phyloP scores from a whole-genome alignment of 345 rosid species.

The Garcia nutans region DNA sequence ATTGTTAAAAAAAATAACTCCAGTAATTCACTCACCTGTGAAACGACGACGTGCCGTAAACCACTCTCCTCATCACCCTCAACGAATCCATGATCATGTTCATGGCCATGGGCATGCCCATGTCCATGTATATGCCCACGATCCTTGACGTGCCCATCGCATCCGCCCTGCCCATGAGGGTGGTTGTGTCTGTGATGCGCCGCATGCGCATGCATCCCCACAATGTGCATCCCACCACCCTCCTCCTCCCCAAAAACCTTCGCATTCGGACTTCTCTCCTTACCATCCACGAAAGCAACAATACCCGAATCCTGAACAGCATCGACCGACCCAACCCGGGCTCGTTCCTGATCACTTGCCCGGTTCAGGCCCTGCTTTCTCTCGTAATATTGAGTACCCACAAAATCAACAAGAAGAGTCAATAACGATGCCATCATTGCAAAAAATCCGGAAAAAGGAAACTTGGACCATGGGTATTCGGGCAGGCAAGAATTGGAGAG shows the following conservation, averaged over 20 bases:
- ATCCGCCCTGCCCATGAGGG: conserved; percentile 53
- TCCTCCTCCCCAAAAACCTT: conserved; percentile 88
- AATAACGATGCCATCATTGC: conserved; percentile 78
- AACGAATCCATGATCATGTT: conserved; percentile 33
- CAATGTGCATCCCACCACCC: conserved; percentile 79
- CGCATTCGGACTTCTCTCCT: conserved; percentile 21
- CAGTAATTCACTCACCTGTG: conserved; percentile 52
- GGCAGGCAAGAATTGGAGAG: conserved; percentile 68
- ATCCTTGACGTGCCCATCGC: conserved; percentile 43
- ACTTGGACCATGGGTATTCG: conserved; percentile 67
- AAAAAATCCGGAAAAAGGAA: conserved; percentile 81
- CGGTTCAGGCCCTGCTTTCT: conserved; percentile 61
- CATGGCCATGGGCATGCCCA: conserved; percentile 8
- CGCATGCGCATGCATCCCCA: conserved; percentile 86
- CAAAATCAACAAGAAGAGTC: conserved; percentile 77
- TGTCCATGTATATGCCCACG: conserved; percentile 12
- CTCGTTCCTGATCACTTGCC: conserved; percentile 36
- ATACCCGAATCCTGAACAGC: conserved; percentile 45
- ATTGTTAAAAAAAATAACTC: background rate
- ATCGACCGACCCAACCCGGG: conserved; percentile 39
- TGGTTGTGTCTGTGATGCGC: conserved; percentile 82
- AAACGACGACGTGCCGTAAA: conserved; percentile 78
- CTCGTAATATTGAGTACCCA: conserved; percentile 87
- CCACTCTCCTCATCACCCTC: conserved; percentile 54
- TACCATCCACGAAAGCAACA: conserved; percentile 32